Base-by-base conservation (phyloP, 768 basidiomycete species). In the Lentinula guzmanii region DNA sequence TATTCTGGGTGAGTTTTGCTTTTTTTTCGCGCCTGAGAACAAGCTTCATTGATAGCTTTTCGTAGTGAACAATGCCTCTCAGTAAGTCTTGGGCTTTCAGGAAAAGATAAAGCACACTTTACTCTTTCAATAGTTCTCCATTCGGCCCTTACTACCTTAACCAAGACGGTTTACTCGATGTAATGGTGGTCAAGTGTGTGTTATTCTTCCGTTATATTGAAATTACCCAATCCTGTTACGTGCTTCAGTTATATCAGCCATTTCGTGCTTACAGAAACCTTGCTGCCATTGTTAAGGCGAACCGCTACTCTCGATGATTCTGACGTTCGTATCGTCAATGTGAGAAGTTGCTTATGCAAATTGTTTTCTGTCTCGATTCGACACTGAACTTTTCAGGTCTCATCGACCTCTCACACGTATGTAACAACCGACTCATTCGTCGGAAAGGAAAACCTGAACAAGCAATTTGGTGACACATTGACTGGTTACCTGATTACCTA, bases 331-430 rank as follows among this genome's bases (percentile, higher is more conserved):
- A 28, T 28, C 28, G 28, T 28, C 28, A 28, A 28, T 28, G 28
- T 28, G 87, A 52, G 81, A 87, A 16, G 76, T 89, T 13, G 76
- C 87, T 9, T 79, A 82, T 59, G 86, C 86, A 62, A 45, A 81
- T 35, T 28, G 11, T 21, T 37, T 39, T 18, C 15, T 42, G 10
- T 15, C 9, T 11, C 5, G 21, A 18, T 5, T 7, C 11, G 4
- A 45, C 8, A n/a, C 11, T 6, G n/a, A 10, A 18, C 6, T n/a
- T 28, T 53, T 1, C 34, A 67, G 66, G 55, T 67, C n/a, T 7
- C 56, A 13, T 67, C 66, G 4, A 31, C 31, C n/a, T 39, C 24
- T 11, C 66, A 67, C 39, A 15, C n/a, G 5, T 7, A 10, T 9
- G 63, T 65, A 7, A 46, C 52, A 15, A 39, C 60, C 5, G 28